Conservation (phyloP, 2,329 filamentous ascomycete genomes). For the Fusarium multiceps region DNA sequence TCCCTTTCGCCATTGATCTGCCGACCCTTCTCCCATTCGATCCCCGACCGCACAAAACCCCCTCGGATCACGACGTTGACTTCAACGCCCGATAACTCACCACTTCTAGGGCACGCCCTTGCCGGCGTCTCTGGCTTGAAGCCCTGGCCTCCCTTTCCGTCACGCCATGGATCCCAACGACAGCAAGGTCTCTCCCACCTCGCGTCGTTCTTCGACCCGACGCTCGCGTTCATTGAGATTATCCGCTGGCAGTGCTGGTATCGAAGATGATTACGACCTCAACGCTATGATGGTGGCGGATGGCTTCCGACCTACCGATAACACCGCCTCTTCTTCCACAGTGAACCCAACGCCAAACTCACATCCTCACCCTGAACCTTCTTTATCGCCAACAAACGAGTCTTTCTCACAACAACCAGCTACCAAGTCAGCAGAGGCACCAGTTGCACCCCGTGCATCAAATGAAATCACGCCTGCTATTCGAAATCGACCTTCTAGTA, state of each 20-base stretch:
- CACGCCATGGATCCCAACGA: constrained; percentile 56
- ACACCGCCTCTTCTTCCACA: constrained; percentile 17
- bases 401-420: constrained; percentile 27
- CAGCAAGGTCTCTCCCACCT: constrained; percentile 53
- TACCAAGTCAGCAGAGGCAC: constrained; percentile 21
- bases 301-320: constrained; percentile 59
- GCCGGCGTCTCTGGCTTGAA: constrained; percentile 42
- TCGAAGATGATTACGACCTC: constrained; percentile 61
- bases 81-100: constrained; percentile 35
- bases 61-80: constrained; percentile 28
- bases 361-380: constrained; percentile 24
- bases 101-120: constrained; percentile 41
- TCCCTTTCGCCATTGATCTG: constrained; percentile 24
- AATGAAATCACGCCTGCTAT: constrained; percentile 38
- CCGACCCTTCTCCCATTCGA: constrained; percentile 20
- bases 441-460: constrained; percentile 22
- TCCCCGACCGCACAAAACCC: constrained; percentile 19
- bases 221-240: constrained; percentile 56
- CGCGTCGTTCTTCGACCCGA: constrained; percentile 58
- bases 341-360: constrained; percentile 39
- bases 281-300: constrained; percentile 64
- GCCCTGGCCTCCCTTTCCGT: constrained; percentile 35
- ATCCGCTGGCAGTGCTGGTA: constrained; percentile 46
- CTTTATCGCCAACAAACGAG: constrained; percentile 16
- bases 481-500: constrained; percentile 63